Base-by-base conservation (phyloP, 345 rosid genomes). In the Bretschneidera sinensis region DNA sequence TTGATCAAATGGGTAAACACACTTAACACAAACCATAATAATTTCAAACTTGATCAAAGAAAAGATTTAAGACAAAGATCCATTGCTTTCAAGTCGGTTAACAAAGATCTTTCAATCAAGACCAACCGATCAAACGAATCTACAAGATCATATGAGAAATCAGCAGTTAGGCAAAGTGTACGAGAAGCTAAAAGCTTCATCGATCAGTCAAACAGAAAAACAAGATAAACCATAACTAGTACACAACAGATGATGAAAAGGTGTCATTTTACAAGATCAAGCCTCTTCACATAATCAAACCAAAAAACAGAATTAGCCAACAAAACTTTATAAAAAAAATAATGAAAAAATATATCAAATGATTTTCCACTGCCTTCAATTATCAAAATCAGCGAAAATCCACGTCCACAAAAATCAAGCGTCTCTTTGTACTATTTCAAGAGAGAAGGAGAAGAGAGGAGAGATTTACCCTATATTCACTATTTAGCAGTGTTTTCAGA, bases 51-150 rank as follows among this genome's bases (percentile, higher is more conserved):
- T 17, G 11, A 6, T 24, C 6, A 24, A 24, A 6, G 19, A 54
- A 13, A 15, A 15, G n/a, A 45, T 3, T 45, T 4, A 45, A 45
- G n/a, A 45, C 5, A 55, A 20, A 28, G 17, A 48, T 31, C 24
- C 49, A 22, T 17, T 6, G 2, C 43, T 45, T 47, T 22, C 8
- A 18, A 28, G 0, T 21, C 49, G 16, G 4, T 8, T 3, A 25
- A 17, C 28, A 49, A 48, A 52, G 66, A 62, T 62, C 52, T 17
- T 21, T 53, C 24, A 34, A 17, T 9, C 55, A 50, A 61, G 6
- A 61, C 9, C 22, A 51, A 24, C 35, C 57, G 48, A 49, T 45
- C 57, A 55, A n/a, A n/a, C n/a, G n/a, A n/a, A n/a, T n/a, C n/a
- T n/a, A n/a, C n/a, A n/a, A n/a, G n/a, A n/a, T n/a, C n/a, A n/a